Evolutionary conservation across 176 grass and related monocot genomes (phyloP).

Genomic region (Tuctoria greenei): DNA sequence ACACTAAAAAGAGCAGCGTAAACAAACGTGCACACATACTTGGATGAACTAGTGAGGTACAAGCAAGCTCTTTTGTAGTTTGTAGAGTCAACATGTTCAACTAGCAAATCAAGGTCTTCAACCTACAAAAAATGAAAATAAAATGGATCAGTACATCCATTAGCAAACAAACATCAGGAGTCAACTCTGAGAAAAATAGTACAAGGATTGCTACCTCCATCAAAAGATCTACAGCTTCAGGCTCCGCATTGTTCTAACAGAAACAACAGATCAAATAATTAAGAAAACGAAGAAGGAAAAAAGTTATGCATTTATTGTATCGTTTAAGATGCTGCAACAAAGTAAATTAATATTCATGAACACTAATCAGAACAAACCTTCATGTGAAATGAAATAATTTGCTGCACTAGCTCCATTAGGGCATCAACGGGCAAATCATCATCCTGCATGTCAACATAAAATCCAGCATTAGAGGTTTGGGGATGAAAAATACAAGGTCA

Average conservation of each 20-base stretch:
- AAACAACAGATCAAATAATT: background rate
- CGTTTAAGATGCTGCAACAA: background rate
- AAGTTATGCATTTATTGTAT: background rate
- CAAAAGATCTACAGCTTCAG: conserved; percentile 97
- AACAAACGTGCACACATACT: conserved; percentile 39
- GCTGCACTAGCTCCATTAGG: conserved; percentile 95
- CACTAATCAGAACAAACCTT: conserved; percentile 56
- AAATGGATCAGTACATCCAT: background rate
- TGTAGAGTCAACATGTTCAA: conserved; percentile 85
- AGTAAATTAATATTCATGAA: background rate
- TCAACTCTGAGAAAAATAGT: background rate
- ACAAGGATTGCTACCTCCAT: conserved; percentile 70
- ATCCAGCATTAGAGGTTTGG: background rate
- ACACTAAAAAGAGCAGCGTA: background rate
- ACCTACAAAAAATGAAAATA: conserved; percentile 57
- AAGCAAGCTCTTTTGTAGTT: conserved; percentile 90
- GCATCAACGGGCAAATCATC: conserved; percentile 85
- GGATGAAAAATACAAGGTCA: too few species aligned
- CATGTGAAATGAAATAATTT: conserved; percentile 99
- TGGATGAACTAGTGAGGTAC: conserved; percentile 93
- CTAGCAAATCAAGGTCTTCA: conserved; percentile 94
- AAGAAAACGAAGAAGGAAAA: background rate
- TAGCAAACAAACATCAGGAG: background rate
- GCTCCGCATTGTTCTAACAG: conserved; percentile 89
- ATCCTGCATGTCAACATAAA: conserved; percentile 56